phyloP scores from a whole-genome alignment of 129 eudicot genomes.

The Silybum marianum region DNA sequence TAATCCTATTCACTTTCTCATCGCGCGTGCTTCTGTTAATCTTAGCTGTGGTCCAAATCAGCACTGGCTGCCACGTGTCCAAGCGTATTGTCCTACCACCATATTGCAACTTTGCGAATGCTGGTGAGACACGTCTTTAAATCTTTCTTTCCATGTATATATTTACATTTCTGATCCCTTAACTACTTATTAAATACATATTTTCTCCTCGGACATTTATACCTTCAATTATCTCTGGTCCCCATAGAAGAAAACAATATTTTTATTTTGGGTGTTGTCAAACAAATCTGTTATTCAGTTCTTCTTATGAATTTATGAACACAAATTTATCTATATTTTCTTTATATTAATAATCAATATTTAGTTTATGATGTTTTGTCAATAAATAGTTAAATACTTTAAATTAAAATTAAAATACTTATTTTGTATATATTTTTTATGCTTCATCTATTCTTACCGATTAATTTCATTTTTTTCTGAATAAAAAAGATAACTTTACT shows the following conservation, averaged over 20 bases:
- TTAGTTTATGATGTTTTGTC: not conserved
- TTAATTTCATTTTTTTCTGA: not conserved
- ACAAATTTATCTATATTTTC: not conserved
- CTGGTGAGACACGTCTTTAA: slow-evolving; percentile 19
- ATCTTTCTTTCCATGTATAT: not conserved
- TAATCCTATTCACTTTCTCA: not conserved
- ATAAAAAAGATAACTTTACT: not conserved
- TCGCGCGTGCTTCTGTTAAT: slow-evolving; percentile 29
- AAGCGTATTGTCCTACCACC: slow-evolving; percentile 1
- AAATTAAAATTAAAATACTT: rapidly evolving
- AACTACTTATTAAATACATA: not conserved
- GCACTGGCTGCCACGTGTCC: slow-evolving; percentile 13
- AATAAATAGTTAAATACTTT: not conserved
- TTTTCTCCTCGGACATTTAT: not conserved
- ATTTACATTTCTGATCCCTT: not conserved
- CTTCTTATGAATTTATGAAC: not conserved
- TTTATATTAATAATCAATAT: not conserved
- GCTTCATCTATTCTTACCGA: not conserved
- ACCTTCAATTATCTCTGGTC: not conserved
- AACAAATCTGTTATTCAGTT: not conserved
- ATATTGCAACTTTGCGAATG: not conserved
- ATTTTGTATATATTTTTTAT: not conserved
- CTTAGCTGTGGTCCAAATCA: slow-evolving; percentile 32
- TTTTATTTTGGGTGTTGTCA: not conserved
- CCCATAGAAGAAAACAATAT: not conserved